Base-by-base conservation (phyloP, 169 alveolate genomes). In the Plasmodium adleri region DNA sequence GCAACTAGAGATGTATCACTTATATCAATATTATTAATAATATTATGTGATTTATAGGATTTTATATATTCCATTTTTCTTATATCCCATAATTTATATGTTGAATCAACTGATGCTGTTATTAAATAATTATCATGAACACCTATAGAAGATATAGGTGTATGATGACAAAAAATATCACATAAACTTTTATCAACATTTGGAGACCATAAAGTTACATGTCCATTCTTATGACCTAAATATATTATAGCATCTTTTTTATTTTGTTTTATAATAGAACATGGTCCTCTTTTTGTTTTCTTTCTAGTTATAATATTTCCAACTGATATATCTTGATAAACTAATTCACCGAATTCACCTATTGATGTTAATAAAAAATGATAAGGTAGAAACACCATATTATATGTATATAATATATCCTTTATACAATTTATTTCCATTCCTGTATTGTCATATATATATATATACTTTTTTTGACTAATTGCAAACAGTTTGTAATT, bases 141-240 rank as follows among this genome's bases (percentile, higher is more conserved):
- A 0, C 90, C 92, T 75, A 94, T 49, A 0, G 96, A 6, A 20
- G 93, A 76, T 39, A 93, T 91, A 1, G 96, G 94, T 7, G 96
- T 95, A 28, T 88, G 72, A 76, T 93, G 95, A 24, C 83, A 88
- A 39, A 88, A 68, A 72, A 92, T 88, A 59, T 91, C 94, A 39
- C 94, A 91, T 3, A 80, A 86, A 0, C 93, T 75, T 90, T 88
- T 86, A 20, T 92, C 94, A 59, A 96, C 94, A 91, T 98, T 98
- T n/a, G 99, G 99, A 6, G 99, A 92, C 97, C 99, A 98, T 93
- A 98, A 94, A 26, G 98, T 93, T 0, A 98, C 98, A 15, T 93
- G 94, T 12, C 99, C 99, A 76, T 95, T 95, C 26, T 92, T 93
- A 87, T 98, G 99, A 0, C 99, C 99, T 52, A 96, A 93, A 72